phyloP scores from a whole-genome alignment of 345 rosid genomes.

The Eucalyptus fibrosa region DNA sequence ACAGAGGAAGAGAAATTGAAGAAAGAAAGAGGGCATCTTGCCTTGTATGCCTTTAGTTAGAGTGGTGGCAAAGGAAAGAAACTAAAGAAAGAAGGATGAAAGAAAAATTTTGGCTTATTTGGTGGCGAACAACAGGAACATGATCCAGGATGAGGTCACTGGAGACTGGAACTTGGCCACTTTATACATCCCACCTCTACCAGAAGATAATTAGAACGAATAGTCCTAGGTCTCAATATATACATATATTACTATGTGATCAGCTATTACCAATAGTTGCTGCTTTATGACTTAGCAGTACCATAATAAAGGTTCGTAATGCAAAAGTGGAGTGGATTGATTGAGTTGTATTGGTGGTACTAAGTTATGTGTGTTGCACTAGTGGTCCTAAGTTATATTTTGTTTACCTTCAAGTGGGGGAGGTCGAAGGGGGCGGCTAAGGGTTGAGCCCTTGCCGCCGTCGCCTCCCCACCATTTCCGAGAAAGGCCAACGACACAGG shows the following conservation, averaged over 20 bases:
- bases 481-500: no score
- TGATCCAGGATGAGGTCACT: constrained; percentile 23
- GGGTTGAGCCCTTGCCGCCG: no score
- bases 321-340: background rate
- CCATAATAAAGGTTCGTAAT: background rate
- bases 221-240: background rate
- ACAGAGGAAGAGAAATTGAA: no score
- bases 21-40: no score
- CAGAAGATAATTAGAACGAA: background rate
- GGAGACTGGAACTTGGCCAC: background rate
- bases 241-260: background rate
- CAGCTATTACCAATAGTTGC: background rate
- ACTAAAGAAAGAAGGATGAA: constrained; percentile 4
- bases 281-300: background rate
- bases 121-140: constrained; percentile 37
- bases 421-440: no score
- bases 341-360: background rate
- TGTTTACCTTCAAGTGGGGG: background rate
- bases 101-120: constrained; percentile 13
- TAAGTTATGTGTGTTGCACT: background rate
- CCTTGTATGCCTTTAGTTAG: no score
- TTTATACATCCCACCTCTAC: background rate
- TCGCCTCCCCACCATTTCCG: no score
- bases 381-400: no score
- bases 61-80: no score